Evolutionary conservation across 768 basidiomycete genomes (phyloP).

Genomic region (Mycena vitilis): DNA sequence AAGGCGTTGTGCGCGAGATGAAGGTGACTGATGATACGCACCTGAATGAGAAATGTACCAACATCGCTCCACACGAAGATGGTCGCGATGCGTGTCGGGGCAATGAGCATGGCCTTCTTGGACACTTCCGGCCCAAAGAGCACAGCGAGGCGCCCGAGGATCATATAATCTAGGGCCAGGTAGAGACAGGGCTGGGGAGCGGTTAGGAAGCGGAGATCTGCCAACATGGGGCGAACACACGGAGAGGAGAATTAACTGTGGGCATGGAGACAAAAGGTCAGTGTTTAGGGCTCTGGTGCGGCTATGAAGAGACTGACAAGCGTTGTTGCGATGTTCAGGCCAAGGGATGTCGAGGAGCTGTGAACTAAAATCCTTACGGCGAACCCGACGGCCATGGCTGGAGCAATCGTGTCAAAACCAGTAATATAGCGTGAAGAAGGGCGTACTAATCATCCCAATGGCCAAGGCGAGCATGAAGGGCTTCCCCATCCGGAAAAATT

Average conservation of each 20-base stretch:
- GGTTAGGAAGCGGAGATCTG: neutral
- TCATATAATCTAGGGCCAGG: slow-evolving; percentile 13
- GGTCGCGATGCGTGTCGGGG: slow-evolving; percentile 12
- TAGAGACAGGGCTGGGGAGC: slow-evolving; percentile 11
- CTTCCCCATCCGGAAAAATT: slow-evolving; percentile 12
- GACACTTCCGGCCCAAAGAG: slow-evolving; percentile 12
- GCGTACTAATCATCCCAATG: slow-evolving; percentile 16
- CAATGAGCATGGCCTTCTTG: slow-evolving; percentile 18
- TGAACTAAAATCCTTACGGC: slow-evolving; percentile 7
- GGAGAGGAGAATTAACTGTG: slow-evolving; percentile 13
- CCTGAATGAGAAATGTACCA: slow-evolving; percentile 12
- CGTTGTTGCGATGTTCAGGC: slow-evolving; percentile 5
- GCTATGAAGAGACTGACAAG: neutral
- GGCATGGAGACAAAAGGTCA: too few relatives aligned
- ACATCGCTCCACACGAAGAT: slow-evolving; percentile 27
- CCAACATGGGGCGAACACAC: neutral
- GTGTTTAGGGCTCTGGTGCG: too few relatives aligned
- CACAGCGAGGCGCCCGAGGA: slow-evolving; percentile 13
- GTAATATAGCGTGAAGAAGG: neutral
- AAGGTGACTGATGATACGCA: too few relatives aligned
- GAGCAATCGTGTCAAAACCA: neutral
- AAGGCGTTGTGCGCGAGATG: too few relatives aligned
- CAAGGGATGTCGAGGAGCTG: slow-evolving; percentile 1
- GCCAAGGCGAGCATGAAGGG: slow-evolving; percentile 12
- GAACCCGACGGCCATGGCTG: slow-evolving; percentile 18